These are phyloP conservation scores for Peniophora sp. DNA, from an alignment of 1,284 basidiomycete genomes.

Conservation along the genomic window DNA sequence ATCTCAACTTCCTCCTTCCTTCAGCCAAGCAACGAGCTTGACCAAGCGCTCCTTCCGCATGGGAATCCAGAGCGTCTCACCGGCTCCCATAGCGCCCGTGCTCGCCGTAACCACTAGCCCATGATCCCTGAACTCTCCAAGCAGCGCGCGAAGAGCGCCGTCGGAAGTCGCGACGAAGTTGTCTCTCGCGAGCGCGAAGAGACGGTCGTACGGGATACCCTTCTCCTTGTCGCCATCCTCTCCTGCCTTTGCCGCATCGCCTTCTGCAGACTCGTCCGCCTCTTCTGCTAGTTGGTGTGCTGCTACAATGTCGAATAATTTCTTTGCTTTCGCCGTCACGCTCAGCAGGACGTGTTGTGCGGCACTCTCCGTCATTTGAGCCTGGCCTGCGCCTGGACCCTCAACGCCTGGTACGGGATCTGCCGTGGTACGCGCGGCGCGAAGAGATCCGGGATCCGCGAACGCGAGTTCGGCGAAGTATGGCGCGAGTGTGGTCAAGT, in stretches of 20 bases:
- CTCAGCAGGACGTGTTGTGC: conserved; percentile 78
- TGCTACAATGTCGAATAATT: conserved; percentile 66
- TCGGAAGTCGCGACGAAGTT: conserved; percentile 85
- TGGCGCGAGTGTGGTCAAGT: conserved; percentile 73
- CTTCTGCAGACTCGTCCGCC: conserved; percentile 36
- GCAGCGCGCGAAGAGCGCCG: conserved; percentile 69
- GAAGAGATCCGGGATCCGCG: conserved; percentile 55
- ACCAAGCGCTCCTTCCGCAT: conserved; percentile 60
- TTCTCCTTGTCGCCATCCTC: conserved; percentile 31
- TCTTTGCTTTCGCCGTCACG: conserved; percentile 81
- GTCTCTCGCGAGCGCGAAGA: conserved; percentile 63
- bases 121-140: conserved; percentile 89
- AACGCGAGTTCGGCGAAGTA: conserved; percentile 76
- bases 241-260: conserved; percentile 10
- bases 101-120: conserved; percentile 58
- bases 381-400: conserved; percentile 18
- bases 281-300: conserved; percentile 42
- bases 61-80: conserved; percentile 77
- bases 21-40: conserved; percentile 21
- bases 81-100: conserved; percentile 31
- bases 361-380: conserved; percentile 69
- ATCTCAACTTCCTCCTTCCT: conserved; percentile 10
- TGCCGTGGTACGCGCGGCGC: conserved; percentile 34
- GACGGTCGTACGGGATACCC: conserved; percentile 53
- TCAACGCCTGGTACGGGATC: background rate